Evolutionary conservation across 495 filamentous ascomycete genomes (phyloP), one percentile per base, ranked within the genome.

Genomic region (Parachaetomium inaequale): DNA sequence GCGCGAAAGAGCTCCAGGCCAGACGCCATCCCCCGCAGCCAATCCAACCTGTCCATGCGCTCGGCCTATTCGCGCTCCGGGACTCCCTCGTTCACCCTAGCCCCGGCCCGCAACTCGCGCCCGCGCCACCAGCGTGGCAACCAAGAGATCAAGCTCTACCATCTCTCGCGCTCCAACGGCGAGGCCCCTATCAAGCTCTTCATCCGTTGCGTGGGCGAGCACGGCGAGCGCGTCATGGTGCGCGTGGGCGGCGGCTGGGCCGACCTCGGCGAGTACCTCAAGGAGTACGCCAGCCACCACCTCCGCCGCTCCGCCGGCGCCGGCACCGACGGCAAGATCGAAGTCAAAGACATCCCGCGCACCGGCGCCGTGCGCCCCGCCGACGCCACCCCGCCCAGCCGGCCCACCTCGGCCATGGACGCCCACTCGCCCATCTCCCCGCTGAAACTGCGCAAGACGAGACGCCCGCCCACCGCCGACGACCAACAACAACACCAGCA

Each of bases 211-310:
- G 92, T 98, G 1, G 94, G 94, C 38, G 91, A 95, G 72, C 80
- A 85, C 31, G 88, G 88, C n/a, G 91, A 96, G 72, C 85, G 94
- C 29, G 92, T 98, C 47, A 97, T 98, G 92, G 95, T 97, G 10
- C 88, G 94, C 58, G 91, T 98, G 23, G 94, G 94, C 17, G 94
- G 94, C 61, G 94, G 94, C 38, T 98, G 94, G 94, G 90, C 92
- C 15, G 94, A 98, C 70, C 78, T 98, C 25, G 92, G 87, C 28
- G 93, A 96, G 73, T 98, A 96, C 70, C 80, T 98, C n/a, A 86
- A 88, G 64, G 90, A 96, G 70, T 98, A 96, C 68, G 92, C 91
- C 23, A 82, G 85, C 49, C 94, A 98, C 72, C 94, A 98, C 70
- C 88, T 91, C 45, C 83, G 83, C 5, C 76, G 85, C 19, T 80